phyloP scores from a whole-genome alignment of 257 asterid species.

The Solanum pimpinellifolium region DNA sequence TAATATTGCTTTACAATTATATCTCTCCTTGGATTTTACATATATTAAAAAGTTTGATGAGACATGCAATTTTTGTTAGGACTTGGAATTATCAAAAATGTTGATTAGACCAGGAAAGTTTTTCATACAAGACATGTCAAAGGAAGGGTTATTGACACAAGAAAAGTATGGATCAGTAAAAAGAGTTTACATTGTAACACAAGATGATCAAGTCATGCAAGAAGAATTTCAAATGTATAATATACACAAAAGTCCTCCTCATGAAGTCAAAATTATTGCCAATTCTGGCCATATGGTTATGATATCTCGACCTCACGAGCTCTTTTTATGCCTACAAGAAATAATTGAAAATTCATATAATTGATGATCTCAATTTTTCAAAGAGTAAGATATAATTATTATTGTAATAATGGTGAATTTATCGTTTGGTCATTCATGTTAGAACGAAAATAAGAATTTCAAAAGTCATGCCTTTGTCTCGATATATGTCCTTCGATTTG shows the following conservation, averaged over 20 bases:
- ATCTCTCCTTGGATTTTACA: background rate
- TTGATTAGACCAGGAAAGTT: conserved; percentile 26
- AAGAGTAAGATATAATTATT: background rate
- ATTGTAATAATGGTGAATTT: background rate
- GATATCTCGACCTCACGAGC: conserved; percentile 28
- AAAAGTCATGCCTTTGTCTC: background rate
- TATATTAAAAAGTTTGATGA: background rate
- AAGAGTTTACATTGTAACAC: conserved; percentile 32
- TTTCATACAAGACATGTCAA: conserved; percentile 25
- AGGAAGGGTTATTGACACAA: conserved; percentile 16
- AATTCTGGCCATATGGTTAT: conserved; percentile 51
- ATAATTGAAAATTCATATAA: background rate
- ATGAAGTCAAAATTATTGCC: conserved; percentile 22
- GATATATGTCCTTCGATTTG: background rate
- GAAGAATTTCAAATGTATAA: conserved; percentile 40
- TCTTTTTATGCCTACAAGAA: conserved; percentile 17
- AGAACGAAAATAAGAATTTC: background rate
- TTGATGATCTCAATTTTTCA: background rate
- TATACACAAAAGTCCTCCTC: conserved; percentile 29
- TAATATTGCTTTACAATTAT: background rate
- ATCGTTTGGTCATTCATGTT: background rate
- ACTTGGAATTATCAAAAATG: conserved; percentile 44
- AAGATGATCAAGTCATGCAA: conserved; percentile 28
- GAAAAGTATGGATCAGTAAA: conserved; percentile 37
- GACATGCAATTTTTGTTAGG: conserved; percentile 11